These are phyloP conservation scores for Microascus cirrosus DNA, from an alignment of 2,329 filamentous ascomycete genomes.

Conservation along the genomic window DNA sequence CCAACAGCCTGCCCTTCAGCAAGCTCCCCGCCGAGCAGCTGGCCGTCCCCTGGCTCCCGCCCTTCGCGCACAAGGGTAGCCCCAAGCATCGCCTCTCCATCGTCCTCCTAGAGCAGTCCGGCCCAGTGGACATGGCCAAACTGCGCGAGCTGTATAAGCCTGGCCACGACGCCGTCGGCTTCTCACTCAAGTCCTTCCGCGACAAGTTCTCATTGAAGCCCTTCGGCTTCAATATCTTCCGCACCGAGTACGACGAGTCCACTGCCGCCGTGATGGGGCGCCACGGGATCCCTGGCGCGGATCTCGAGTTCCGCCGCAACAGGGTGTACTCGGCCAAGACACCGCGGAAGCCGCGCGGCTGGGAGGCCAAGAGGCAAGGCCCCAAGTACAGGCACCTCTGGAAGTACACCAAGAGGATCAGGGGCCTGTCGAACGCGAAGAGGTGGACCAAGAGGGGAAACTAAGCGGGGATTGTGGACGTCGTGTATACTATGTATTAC, in stretches of 20 bases:
- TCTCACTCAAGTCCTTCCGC: slow-evolving; percentile 65
- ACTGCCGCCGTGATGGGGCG: slow-evolving; percentile 82
- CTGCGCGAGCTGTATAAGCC: slow-evolving; percentile 39
- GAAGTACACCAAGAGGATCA: slow-evolving; percentile 54
- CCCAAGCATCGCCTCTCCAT: slow-evolving; percentile 84
- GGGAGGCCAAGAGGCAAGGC: slow-evolving; percentile 55
- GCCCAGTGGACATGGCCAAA: slow-evolving; percentile 42
- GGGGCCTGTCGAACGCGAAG: slow-evolving; percentile 27
- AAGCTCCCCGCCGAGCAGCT: slow-evolving; percentile 53
- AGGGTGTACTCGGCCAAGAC: slow-evolving; percentile 59
- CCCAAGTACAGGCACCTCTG: slow-evolving; percentile 54
- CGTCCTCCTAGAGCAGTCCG: slow-evolving; percentile 71
- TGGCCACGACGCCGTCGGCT: slow-evolving; percentile 35
- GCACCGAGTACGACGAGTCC: slow-evolving; percentile 77
- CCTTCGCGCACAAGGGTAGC: slow-evolving; percentile 78
- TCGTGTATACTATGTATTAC: slow-evolving; percentile 4
- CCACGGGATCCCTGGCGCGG: slow-evolving; percentile 60
- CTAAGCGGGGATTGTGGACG: neutral
- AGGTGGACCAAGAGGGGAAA: slow-evolving; percentile 29
- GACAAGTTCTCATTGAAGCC: slow-evolving; percentile 58
- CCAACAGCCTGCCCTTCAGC: slow-evolving; percentile 52
- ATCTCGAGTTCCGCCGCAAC: slow-evolving; percentile 76
- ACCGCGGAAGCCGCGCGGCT: slow-evolving; percentile 49
- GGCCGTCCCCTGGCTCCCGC: slow-evolving; percentile 70
- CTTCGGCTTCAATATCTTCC: slow-evolving; percentile 80